Evolutionary conservation across 495 filamentous ascomycete genomes (phyloP).

Genomic region (Aspergillus asperescens): DNA sequence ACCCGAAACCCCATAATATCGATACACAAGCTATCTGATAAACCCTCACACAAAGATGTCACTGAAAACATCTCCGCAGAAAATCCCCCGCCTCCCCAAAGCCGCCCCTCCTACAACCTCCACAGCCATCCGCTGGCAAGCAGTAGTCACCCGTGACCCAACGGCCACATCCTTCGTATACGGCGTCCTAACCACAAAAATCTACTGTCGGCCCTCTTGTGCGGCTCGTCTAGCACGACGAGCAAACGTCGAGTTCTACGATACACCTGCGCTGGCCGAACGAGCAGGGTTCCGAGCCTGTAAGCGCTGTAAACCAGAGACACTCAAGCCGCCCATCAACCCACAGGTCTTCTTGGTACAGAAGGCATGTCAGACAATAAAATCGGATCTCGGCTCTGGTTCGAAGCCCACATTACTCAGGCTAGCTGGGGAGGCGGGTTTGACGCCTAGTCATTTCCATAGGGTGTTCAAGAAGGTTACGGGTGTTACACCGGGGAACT

Average conservation of each 20-base stretch:
- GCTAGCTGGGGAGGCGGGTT: conserved; percentile 47
- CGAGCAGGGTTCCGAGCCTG: conserved; percentile 55
- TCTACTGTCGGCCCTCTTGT: conserved; percentile 61
- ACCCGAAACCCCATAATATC: not conserved
- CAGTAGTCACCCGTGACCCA: conserved; percentile 48
- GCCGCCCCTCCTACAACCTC: conserved; percentile 16
- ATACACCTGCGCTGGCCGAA: conserved; percentile 50
- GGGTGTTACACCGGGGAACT: conserved; percentile 58
- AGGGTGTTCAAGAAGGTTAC: conserved; percentile 56
- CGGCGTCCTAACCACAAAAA: conserved; percentile 55
- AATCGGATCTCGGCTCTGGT: conserved; percentile 21
- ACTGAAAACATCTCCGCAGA: conserved; percentile 11
- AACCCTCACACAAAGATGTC: not conserved
- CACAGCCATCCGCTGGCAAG: conserved; percentile 49
- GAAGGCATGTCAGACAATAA: conserved; percentile 39
- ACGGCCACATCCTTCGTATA: conserved; percentile 54
- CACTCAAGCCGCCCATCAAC: conserved; percentile 32
- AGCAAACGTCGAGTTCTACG: conserved; percentile 56
- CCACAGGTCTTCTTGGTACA: conserved; percentile 41
- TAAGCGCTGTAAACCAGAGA: conserved; percentile 58
- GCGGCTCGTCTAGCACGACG: conserved; percentile 56
- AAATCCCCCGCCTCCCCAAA: conserved; percentile 27
- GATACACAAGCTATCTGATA: not conserved
- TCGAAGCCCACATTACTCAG: conserved; percentile 42
- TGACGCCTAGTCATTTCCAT: conserved; percentile 59